Evolutionary conservation across 192 early-diverging fungal species (phyloP).

Genomic region (Mortierella alpina): DNA sequence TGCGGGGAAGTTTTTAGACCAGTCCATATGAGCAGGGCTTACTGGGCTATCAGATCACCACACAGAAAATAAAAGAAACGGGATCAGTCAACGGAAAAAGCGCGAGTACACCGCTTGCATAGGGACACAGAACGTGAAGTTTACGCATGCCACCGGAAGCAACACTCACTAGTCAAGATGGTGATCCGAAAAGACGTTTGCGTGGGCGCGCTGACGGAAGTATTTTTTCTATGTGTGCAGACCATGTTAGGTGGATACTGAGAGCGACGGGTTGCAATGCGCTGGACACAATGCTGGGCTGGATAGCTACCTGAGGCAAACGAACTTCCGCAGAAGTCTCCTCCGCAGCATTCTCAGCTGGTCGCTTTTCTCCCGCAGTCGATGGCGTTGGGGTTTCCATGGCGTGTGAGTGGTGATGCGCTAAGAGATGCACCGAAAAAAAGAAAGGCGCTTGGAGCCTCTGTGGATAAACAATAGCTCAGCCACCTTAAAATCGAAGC

Average conservation of each 20-base stretch:
- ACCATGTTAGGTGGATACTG: background rate
- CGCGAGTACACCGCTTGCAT: background rate
- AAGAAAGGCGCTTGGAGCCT: too few relatives aligned
- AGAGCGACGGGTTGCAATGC: background rate
- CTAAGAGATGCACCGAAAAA: background rate
- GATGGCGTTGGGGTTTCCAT: conserved; percentile 24
- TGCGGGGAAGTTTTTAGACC: conserved; percentile 89
- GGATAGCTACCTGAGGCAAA: conserved; percentile 32
- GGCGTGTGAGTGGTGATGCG: background rate
- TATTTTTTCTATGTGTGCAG: conserved; percentile 76
- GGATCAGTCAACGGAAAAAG: background rate
- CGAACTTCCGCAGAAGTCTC: conserved; percentile 21
- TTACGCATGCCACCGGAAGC: background rate
- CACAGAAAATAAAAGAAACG: background rate
- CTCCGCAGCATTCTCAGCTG: conserved; percentile 22
- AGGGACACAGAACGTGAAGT: background rate
- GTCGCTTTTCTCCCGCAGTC: conserved; percentile 26
- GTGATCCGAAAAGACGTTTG: conserved; percentile 98
- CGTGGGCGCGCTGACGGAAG: conserved; percentile 91
- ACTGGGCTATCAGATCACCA: conserved; percentile 65
- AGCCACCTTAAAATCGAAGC: background rate
- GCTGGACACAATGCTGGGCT: background rate
- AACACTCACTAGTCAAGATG: conserved; percentile 83
- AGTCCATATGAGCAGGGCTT: conserved; percentile 85
- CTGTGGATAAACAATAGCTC: background rate